A percentile compares a stretch with the other conserved stretches of the same genome.
Evolutionary conservation across 1,284 basidiomycete genomes (phyloP).

Genomic region (Rhodotorula sp.): DNA sequence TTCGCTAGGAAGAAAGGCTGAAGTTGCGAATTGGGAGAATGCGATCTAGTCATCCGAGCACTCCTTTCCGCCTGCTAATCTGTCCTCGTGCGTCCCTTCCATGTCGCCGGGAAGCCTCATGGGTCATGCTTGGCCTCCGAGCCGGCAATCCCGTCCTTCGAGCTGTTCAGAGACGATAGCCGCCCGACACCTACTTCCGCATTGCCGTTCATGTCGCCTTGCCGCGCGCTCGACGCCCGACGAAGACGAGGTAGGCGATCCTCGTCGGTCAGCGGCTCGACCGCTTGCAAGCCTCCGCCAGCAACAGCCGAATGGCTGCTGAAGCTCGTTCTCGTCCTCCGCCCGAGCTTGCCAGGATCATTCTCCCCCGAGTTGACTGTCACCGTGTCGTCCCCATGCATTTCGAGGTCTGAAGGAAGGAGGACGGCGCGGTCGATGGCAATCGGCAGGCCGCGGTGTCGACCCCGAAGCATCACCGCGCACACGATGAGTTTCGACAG

Average conservation of each 20-base stretch:
- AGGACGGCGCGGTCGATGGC: slow-evolving; percentile 67
- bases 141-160: no score
- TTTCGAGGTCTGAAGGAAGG: slow-evolving; percentile 46
- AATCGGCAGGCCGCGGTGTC: slow-evolving; percentile 72
- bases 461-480: slow-evolving; percentile 85
- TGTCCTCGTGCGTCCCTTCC: no score
- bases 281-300: slow-evolving; percentile 3
- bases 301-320: background rate
- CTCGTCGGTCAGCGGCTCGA: slow-evolving; percentile 17
- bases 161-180: no score
- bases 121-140: no score
- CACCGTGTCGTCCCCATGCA: slow-evolving; percentile 28
- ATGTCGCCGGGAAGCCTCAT: no score
- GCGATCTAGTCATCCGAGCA: no score
- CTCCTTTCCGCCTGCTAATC: no score
- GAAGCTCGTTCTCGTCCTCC: background rate
- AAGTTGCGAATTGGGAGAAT: no score
- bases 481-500: slow-evolving; percentile 84
- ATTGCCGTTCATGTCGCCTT: background rate
- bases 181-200: no score
- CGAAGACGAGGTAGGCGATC: slow-evolving; percentile 1
- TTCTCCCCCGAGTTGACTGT: slow-evolving; percentile 10
- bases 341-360: background rate
- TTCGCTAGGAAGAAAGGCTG: no score
- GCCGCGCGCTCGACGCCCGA: background rate